A percentile compares a stretch with the other conserved stretches of the same genome.
Conservation (phyloP, 352 stramenopile genomes). For the Phytophthora sp. region DNA sequence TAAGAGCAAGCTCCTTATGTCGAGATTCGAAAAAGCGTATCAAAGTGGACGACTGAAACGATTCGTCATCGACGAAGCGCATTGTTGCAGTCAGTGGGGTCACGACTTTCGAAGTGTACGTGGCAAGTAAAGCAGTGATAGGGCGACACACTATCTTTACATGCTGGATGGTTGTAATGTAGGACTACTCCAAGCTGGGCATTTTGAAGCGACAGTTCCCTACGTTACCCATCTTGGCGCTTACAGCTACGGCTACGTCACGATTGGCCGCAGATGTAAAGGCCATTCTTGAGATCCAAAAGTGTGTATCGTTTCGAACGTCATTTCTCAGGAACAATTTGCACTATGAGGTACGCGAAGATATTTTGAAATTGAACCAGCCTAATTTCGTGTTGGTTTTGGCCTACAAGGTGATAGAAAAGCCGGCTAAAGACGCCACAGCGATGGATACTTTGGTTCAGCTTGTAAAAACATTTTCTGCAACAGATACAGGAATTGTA, state of each 20-base stretch:
- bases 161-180: background rate
- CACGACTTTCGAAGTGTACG: constrained; percentile 82
- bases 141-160: background rate
- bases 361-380: background rate
- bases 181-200: constrained; percentile 94
- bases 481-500: constrained; percentile 86
- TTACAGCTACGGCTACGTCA: constrained; percentile 89
- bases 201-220: constrained; percentile 92
- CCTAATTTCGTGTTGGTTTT: background rate
- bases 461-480: constrained; percentile 74
- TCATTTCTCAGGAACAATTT: constrained; percentile 93
- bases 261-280: constrained; percentile 78
- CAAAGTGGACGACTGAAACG: constrained; percentile 76
- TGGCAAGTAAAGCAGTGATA: background rate
- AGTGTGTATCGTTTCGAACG: constrained; percentile 87
- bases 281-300: constrained; percentile 72
- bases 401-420: constrained; percentile 42
- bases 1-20: constrained; percentile 90
- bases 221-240: constrained; percentile 88
- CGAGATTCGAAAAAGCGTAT: constrained; percentile 91
- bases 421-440: constrained; percentile 51
- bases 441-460: constrained; percentile 68
- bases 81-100: constrained; percentile 87
- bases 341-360: constrained; percentile 85
- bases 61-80: constrained; percentile 95